Base-by-base conservation (phyloP, 441 rosid genomes). In the Melastoma candidum region DNA sequence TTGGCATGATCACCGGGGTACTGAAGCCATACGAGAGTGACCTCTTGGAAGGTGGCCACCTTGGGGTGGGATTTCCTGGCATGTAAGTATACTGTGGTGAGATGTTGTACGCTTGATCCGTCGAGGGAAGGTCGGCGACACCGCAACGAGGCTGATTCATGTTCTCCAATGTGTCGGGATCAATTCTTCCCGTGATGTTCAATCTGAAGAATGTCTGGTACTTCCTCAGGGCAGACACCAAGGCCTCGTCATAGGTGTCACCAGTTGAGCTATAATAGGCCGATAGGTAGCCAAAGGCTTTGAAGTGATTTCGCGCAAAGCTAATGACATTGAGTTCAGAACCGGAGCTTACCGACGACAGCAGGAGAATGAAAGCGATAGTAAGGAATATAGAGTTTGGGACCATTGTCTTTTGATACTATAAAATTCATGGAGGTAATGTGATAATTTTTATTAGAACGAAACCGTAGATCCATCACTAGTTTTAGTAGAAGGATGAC, bases 121-220 rank as follows among this genome's bases (percentile, higher is more conserved):
- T 12, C 62, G 58, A 72, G 12, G 49, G 50, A 46, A 58, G 36
- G 36, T 74, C 74, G 0, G 77, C 50, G 8, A 69, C 48, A 2
- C 72, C 68, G 1, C 77, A 77, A 13, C 76, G 59, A 0, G 76
- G 75, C 4, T 13, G 45, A 49, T 7, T 54, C 73, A 77, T 67
- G 11, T 49, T 47, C 6, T 39, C 32, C 0, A 64, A 27, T 0
- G 77, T 74, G 4, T 12, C 24, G 1, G 59, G 44, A 46, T 77
- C 70, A 3, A 77, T 45, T 2, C 22, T 60, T 26, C 77, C 79
- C 0, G 70, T 74, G 46, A 60, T 29, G 0, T 65, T 60, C 5
- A 77, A 50, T 17, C 36, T 49, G 54, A 62, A 63, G 53, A 54
- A 69, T 3, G 44, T 27, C 14, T 74, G 76, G 53, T 74, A 72